These are phyloP conservation scores for Apiospora arundinis DNA, from an alignment of 2,329 filamentous ascomycete species.

Conservation along the genomic window DNA sequence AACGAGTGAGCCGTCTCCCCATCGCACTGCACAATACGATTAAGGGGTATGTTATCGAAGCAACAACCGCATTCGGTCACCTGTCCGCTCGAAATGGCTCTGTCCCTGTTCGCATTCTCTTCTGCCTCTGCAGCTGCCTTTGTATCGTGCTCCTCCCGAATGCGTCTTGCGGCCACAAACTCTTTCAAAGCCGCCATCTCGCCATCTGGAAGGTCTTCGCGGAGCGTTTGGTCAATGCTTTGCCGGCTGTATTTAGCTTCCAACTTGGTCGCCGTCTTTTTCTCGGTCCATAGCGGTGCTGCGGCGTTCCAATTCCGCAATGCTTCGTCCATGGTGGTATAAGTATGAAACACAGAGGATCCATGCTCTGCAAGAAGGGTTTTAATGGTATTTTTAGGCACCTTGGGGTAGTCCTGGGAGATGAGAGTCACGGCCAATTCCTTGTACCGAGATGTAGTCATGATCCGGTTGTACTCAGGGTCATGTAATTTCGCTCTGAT, in stretches of 20 bases:
- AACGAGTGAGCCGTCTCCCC: slow-evolving; percentile 68
- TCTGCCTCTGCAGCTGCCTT: slow-evolving; percentile 35
- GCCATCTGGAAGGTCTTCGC: slow-evolving; percentile 25
- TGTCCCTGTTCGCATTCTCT: slow-evolving; percentile 46
- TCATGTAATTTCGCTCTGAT: slow-evolving; percentile 31
- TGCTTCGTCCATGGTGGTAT: slow-evolving; percentile 41
- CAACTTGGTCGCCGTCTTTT: slow-evolving; percentile 36
- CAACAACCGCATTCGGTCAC: slow-evolving; percentile 77
- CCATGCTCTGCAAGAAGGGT: slow-evolving; percentile 32
- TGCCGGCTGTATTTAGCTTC: slow-evolving; percentile 29
- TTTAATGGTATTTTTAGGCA: slow-evolving; percentile 37
- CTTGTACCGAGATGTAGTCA: slow-evolving; percentile 26
- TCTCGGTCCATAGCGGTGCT: slow-evolving; percentile 33
- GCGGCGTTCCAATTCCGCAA: slow-evolving; percentile 30
- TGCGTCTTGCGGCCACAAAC: slow-evolving; percentile 43
- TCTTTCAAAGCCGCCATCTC: slow-evolving; percentile 47
- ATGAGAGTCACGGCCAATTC: slow-evolving; percentile 37
- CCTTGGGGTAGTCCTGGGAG: slow-evolving; percentile 43
- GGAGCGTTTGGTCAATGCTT: slow-evolving; percentile 29
- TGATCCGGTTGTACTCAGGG: slow-evolving; percentile 21
- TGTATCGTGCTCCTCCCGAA: slow-evolving; percentile 37
- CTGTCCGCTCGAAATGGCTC: slow-evolving; percentile 55
- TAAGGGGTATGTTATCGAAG: slow-evolving; percentile 68
- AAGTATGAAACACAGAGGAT: slow-evolving; percentile 43
- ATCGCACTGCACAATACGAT: slow-evolving; percentile 72